Evolutionary conservation across 768 basidiomycete genomes (phyloP).

Genomic region (Panus rudis): DNA sequence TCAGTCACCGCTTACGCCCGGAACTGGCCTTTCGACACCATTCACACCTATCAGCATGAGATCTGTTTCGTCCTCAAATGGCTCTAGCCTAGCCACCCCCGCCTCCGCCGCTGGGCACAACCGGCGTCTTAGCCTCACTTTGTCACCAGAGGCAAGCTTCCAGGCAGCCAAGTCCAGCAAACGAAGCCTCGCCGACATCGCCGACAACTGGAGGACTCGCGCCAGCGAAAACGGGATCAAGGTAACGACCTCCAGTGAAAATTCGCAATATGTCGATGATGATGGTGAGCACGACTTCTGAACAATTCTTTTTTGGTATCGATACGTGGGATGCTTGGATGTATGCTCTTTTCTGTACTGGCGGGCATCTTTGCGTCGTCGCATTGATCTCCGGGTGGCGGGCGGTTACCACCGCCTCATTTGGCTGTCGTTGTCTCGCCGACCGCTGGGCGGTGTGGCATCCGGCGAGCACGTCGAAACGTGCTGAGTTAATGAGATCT

Average conservation of each 20-base stretch:
- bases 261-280: slow-evolving; percentile 38
- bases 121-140: slow-evolving; percentile 33
- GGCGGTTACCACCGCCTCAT: too few species aligned
- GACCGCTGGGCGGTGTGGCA: too few species aligned
- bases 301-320: background rate
- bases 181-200: slow-evolving; percentile 49
- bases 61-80: slow-evolving; percentile 45
- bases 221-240: slow-evolving; percentile 69
- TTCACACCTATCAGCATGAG: slow-evolving; percentile 67
- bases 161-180: slow-evolving; percentile 26
- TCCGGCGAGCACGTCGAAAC: too few species aligned
- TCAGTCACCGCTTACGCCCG: slow-evolving; percentile 57
- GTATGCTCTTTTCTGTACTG: slow-evolving; percentile 3
- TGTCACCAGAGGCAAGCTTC: slow-evolving; percentile 38
- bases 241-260: slow-evolving; percentile 36
- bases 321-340: slow-evolving; percentile 12
- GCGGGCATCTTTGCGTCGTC: too few species aligned
- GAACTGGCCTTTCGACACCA: slow-evolving; percentile 43
- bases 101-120: slow-evolving; percentile 35
- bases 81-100: slow-evolving; percentile 53
- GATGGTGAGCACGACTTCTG: slow-evolving; percentile 29
- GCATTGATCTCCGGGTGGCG: too few species aligned
- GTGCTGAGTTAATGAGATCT: too few species aligned
- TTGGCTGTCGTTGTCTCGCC: too few species aligned
- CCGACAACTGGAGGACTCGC: slow-evolving; percentile 65